Conservation (phyloP, 495 filamentous ascomycete genomes). For the Bombardia bombarda region DNA sequence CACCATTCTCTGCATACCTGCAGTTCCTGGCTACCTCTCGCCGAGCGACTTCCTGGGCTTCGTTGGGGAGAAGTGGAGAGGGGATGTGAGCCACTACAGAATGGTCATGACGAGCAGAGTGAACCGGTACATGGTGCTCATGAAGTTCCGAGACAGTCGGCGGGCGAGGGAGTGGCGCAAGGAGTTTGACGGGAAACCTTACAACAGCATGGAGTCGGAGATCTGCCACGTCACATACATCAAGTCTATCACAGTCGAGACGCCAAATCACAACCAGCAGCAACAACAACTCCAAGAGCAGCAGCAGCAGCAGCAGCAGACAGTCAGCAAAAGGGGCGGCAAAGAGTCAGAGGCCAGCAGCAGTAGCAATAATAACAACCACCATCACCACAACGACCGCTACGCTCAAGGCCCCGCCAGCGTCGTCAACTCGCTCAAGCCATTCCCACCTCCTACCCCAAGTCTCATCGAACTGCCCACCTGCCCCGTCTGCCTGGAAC, state of each 20-base stretch:
- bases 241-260: conserved; percentile 69
- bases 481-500: conserved; percentile 91
- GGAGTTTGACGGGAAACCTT: conserved; percentile 90
- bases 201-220: conserved; percentile 93
- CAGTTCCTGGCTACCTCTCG: conserved; percentile 88
- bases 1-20: conserved; percentile 88
- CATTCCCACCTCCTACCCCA: conserved; percentile 85
- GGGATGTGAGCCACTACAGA: conserved; percentile 85
- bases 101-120: conserved; percentile 85
- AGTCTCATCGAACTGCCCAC: conserved; percentile 87
- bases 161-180: conserved; percentile 72
- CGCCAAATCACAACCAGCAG: no score
- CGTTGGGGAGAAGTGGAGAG: conserved; percentile 80
- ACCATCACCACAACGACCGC: conserved; percentile 59
- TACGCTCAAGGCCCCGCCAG: conserved; percentile 46
- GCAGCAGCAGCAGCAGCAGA: no score
- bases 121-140: conserved; percentile 93
- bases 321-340: no score
- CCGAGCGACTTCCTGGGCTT: conserved; percentile 89
- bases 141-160: conserved; percentile 79
- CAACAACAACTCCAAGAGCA: no score
- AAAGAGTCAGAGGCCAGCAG: conserved; percentile 29
- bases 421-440: conserved; percentile 56
- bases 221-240: conserved; percentile 95
- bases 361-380: conserved; percentile 49